A percentile compares a stretch with the other conserved stretches of the same genome.
phyloP scores from a whole-genome alignment of 768 basidiomycete species.

The Mrakia blollopis region DNA sequence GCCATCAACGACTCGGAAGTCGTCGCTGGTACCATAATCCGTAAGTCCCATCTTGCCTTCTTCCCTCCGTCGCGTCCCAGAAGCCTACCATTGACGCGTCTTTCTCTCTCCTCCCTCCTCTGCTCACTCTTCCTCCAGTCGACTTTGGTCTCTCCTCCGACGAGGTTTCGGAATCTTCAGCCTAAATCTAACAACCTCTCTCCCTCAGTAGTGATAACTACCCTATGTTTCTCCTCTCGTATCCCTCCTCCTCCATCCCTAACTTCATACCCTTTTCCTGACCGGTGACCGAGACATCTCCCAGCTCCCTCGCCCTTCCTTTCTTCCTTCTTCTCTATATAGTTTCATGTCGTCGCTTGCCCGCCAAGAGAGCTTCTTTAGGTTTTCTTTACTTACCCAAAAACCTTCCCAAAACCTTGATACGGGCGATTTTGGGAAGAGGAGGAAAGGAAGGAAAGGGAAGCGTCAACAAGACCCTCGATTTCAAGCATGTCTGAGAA shows the following conservation, averaged over 20 bases:
- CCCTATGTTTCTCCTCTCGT: neutral
- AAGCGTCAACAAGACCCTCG: neutral
- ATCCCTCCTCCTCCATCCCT: neutral
- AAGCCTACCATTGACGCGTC: neutral
- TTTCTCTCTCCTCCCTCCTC: neutral
- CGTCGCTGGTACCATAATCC: neutral
- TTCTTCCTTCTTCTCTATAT: too few species aligned
- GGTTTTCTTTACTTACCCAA: too few species aligned
- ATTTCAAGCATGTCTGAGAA: neutral
- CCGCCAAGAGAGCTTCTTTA: too few species aligned
- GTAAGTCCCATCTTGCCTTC: neutral
- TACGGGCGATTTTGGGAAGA: too few species aligned
- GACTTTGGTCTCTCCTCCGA: slow-evolving; percentile 4
- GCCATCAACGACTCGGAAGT: neutral
- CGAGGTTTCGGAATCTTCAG: neutral
- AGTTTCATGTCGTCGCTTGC: too few species aligned
- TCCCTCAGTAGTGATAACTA: too few species aligned
- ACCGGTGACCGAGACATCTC: too few species aligned
- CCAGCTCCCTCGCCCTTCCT: too few species aligned
- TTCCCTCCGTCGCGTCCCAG: neutral
- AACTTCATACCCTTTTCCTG: neutral
- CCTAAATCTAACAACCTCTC: too few species aligned
- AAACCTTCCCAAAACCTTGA: too few species aligned
- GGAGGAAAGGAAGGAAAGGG: neutral
- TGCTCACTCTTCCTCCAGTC: neutral